phyloP scores from a whole-genome alignment of 2,329 filamentous ascomycete species.

The Colletotrichum godetiae region DNA sequence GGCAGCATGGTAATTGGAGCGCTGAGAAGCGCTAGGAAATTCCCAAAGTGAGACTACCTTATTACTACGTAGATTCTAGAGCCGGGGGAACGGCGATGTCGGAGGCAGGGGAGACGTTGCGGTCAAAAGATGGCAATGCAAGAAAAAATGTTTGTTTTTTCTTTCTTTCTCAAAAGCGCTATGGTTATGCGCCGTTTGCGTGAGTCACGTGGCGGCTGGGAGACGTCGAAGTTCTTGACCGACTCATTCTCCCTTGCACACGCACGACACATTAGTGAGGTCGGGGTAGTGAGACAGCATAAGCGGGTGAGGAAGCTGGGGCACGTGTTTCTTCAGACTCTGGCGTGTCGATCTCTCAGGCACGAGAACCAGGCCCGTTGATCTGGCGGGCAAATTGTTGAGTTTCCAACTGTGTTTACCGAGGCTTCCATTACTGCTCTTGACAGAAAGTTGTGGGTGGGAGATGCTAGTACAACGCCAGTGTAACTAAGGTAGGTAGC shows the following conservation, averaged over 20 bases:
- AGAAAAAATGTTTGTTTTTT: no score
- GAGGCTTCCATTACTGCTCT: background rate
- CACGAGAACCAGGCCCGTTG: background rate
- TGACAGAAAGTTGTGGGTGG: no score
- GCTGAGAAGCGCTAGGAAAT: slow-evolving; percentile 19
- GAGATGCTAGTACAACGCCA: no score
- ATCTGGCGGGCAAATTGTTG: background rate
- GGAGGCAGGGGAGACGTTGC: slow-evolving; percentile 9
- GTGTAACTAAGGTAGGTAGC: background rate
- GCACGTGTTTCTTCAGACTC: background rate
- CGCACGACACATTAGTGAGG: background rate
- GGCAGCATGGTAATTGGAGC: slow-evolving; percentile 12
- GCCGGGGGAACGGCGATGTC: slow-evolving; percentile 14
- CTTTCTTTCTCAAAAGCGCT: background rate
- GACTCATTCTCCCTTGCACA: background rate
- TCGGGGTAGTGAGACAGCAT: slow-evolving; percentile 10
- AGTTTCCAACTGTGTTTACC: background rate
- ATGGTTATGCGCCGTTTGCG: background rate
- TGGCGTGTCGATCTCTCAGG: background rate
- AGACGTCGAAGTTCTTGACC: background rate
- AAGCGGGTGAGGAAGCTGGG: slow-evolving; percentile 4
- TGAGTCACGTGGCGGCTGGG: slow-evolving; percentile 14
- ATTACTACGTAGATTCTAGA: background rate
- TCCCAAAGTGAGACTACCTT: background rate
- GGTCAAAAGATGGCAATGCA: background rate